phyloP scores from a whole-genome alignment of 139 green algal genomes.

The Dunaliella primolecta region DNA sequence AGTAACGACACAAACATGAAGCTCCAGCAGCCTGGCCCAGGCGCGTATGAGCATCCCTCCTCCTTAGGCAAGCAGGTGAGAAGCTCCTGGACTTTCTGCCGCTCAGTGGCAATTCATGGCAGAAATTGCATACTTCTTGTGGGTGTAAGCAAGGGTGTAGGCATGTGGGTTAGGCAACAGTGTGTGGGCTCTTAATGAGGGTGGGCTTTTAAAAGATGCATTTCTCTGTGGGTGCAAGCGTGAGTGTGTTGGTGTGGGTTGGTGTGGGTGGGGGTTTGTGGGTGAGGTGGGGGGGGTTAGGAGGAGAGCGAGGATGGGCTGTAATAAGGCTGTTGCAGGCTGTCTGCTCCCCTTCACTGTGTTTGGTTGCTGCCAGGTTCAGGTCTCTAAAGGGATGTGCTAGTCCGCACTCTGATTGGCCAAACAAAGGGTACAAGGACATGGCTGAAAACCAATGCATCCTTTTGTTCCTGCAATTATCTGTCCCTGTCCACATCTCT shows the following conservation, averaged over 20 bases:
- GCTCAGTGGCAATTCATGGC: not conserved
- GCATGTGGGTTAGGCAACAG: not conserved
- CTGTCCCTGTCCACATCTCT: not conserved
- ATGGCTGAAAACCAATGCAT: no score
- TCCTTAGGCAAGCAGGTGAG: constrained; percentile 15
- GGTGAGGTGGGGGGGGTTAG: no score
- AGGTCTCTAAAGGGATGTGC: no score
- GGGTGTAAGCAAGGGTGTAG: no score
- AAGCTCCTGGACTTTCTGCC: not conserved
- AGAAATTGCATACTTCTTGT: no score
- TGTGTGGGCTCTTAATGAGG: not conserved
- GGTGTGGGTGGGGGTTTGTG: not conserved
- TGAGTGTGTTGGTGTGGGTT: not conserved
- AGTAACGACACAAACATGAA: not conserved
- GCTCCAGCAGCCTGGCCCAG: constrained; percentile 13
- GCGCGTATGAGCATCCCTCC: not conserved
- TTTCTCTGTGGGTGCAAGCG: no score
- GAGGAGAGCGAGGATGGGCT: no score
- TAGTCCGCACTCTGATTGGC: no score
- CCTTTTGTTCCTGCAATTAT: not conserved
- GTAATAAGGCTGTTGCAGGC: no score
- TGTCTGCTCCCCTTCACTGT: no score
- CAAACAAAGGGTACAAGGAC: no score
- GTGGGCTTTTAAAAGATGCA: not conserved
- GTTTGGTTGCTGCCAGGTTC: no score